Percentiles rank a stretch among this genome's conserved stretches.
phyloP scores from a whole-genome alignment of 2,329 filamentous ascomycete genomes.

The Aspergillus sclerotialis region DNA sequence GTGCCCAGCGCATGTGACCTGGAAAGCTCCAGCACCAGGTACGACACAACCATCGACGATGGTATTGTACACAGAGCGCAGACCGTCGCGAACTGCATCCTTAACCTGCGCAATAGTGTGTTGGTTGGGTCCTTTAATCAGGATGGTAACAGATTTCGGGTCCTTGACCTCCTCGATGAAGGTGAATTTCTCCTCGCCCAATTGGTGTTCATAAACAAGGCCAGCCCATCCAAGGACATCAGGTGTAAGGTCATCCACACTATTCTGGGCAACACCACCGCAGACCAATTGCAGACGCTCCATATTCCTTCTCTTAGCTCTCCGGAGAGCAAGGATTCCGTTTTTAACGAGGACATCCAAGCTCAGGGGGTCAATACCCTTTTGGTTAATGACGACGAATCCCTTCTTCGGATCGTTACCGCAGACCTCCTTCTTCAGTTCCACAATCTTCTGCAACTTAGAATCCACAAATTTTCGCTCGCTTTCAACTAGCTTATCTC shows the following conservation, averaged over 20 bases:
- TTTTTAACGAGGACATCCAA: slow-evolving; percentile 97
- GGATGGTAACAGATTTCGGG: slow-evolving; percentile 90
- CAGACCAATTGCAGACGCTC: slow-evolving; percentile 93
- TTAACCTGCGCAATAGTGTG: slow-evolving; percentile 97
- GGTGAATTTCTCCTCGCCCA: slow-evolving; percentile 98
- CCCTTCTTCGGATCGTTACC: slow-evolving; percentile 88
- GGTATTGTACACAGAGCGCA: slow-evolving; percentile 97
- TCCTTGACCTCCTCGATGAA: slow-evolving; percentile 99
- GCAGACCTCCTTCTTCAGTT: slow-evolving; percentile 96
- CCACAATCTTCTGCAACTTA: slow-evolving; percentile 95
- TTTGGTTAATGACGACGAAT: slow-evolving; percentile 98
- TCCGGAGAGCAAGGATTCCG: slow-evolving; percentile 85
- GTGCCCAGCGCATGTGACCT: slow-evolving; percentile 84
- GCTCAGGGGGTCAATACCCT: slow-evolving; percentile 94
- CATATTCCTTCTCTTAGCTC: slow-evolving; percentile 98
- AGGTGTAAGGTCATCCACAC: slow-evolving; percentile 82
- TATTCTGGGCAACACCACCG: slow-evolving; percentile 88
- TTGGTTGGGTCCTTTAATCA: slow-evolving; percentile 96
- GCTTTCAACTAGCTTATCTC: slow-evolving; percentile 96
- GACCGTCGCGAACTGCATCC: slow-evolving; percentile 88
- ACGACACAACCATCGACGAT: slow-evolving; percentile 97
- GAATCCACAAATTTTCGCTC: slow-evolving; percentile 93
- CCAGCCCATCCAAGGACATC: slow-evolving; percentile 94
- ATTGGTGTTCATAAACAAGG: slow-evolving; percentile 90
- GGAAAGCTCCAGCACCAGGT: slow-evolving; percentile 90